phyloP scores from a whole-genome alignment of 164 flowering plant genomes.

The Chloranthus sessilifolius region DNA sequence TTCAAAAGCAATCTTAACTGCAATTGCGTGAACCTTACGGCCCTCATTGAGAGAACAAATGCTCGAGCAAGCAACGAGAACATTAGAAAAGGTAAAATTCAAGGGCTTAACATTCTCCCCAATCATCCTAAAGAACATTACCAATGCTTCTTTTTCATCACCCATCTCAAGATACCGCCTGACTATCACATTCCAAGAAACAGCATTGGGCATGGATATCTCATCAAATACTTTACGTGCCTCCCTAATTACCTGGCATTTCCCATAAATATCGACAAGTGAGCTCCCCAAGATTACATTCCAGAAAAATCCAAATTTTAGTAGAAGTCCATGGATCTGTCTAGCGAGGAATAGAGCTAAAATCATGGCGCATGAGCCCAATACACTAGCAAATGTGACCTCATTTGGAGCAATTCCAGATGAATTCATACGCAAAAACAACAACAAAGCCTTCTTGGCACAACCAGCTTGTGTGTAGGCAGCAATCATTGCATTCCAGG shows the following conservation, averaged over 20 bases:
- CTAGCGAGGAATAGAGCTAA: constrained; percentile 26
- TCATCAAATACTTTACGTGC: constrained; percentile 53
- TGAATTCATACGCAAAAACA: constrained; percentile 33
- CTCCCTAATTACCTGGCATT: constrained; percentile 42
- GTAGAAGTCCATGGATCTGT: constrained; percentile 45
- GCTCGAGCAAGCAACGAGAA: constrained; percentile 50
- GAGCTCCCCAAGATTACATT: constrained; percentile 58
- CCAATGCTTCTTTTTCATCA: constrained; percentile 32
- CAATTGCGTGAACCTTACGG: constrained; percentile 43
- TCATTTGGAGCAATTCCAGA: constrained; percentile 33
- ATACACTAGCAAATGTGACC: constrained; percentile 53
- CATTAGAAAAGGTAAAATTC: constrained; percentile 44
- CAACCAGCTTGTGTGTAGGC: constrained; percentile 37
- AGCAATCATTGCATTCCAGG: constrained; percentile 63
- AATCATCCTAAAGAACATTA: constrained; percentile 43
- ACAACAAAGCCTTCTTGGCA: constrained; percentile 23
- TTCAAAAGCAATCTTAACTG: constrained; percentile 30
- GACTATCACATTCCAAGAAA: constrained; percentile 67
- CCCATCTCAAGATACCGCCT: constrained; percentile 54
- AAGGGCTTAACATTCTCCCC: constrained; percentile 29
- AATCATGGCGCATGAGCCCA: constrained; percentile 39
- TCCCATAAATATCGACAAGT: constrained; percentile 66
- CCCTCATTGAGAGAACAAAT: constrained; percentile 35
- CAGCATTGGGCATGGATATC: constrained; percentile 39
- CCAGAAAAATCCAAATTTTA: constrained; percentile 38